Evolutionary conservation across 441 rosid species (phyloP), one percentile per base, ranked within the genome.

Genomic region (Populus trichocarpa): DNA sequence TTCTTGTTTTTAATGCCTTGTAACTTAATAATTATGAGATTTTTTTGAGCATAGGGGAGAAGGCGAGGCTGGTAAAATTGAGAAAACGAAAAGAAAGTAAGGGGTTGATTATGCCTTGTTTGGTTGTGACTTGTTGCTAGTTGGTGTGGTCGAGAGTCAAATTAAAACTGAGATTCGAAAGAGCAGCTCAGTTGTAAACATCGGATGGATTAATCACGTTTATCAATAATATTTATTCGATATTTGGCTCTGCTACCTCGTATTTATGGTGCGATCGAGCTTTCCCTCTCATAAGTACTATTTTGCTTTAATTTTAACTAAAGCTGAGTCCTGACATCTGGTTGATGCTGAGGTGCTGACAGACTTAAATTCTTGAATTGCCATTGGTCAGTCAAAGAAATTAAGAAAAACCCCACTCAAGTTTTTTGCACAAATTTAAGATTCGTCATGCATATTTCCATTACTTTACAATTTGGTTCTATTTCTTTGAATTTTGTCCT

Each of bases 81-180:
- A 76, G 67, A 76, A 64, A 20, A 12, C 14, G 36, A 46, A 46
- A 46, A 46, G 7, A 46, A 46, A 46, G 18, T 13, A 46, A 46
- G 20, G 46, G 14, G 50, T 40, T 46, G 14, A 40, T 40, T 40
- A 3, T 46, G 53, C 53, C 16, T 46, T 46, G 53, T 69, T 73
- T 26, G 67, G 25, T 65, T 72, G 75, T 77, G 14, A 32, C 20
- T 28, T 63, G 63, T 30, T 35, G 26, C 36, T 14, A 46, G 57
- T 71, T 6, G 50, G 35, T 69, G 9, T 74, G 83, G 78, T 76
- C 16, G 53, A 40, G 23, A 72, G 76, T 78, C 76, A 67, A 73
- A 25, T 46, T 46, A 59, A 35, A 26, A n/a, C 53, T 10, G 23
- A 53, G 72, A 53, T n/a, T 23, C 57, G n/a, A 22, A 33, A 57